Percentiles rank a stretch among this genome's conserved stretches.
phyloP scores from a whole-genome alignment of 169 alveolate species.

The Cryptosporidium xiaoi region DNA sequence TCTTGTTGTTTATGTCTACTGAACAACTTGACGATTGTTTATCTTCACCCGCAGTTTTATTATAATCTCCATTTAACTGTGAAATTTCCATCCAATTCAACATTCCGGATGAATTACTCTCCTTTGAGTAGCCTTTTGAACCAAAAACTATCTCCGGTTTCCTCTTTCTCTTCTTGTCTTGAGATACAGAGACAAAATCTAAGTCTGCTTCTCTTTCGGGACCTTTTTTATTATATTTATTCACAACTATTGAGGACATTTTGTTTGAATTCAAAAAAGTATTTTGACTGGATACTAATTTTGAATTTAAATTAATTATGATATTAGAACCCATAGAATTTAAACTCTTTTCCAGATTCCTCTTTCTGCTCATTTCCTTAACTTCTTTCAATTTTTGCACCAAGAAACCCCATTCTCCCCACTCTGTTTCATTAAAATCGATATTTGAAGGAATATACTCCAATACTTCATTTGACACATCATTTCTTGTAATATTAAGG shows the following conservation, averaged over 20 bases:
- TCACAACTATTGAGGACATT: conserved; percentile 9
- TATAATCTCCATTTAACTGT: neutral
- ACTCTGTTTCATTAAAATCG: conserved; percentile 18
- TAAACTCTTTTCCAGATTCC: neutral
- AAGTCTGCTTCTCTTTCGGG: neutral
- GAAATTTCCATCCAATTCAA: conserved; percentile 7
- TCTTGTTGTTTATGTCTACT: neutral
- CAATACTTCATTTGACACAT: conserved; percentile 2
- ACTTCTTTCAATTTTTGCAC: neutral
- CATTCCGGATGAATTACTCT: conserved; percentile 4
- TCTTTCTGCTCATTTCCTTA: neutral
- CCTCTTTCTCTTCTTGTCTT: neutral
- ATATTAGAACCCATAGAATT: conserved; percentile 22
- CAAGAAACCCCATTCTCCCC: conserved; percentile 66
- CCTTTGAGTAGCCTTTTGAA: neutral
- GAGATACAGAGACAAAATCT: neutral
- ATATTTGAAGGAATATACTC: conserved; percentile 7
- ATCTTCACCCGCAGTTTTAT: no score
- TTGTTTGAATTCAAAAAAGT: neutral
- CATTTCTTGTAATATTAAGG: conserved; percentile 2
- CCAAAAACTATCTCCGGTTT: neutral
- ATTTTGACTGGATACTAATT: no score
- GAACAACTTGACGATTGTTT: neutral
- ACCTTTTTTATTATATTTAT: neutral
- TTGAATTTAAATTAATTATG: conserved; percentile 22